Base-by-base conservation (phyloP, 345 rosid genomes). In the Citrus mangshanensis region DNA sequence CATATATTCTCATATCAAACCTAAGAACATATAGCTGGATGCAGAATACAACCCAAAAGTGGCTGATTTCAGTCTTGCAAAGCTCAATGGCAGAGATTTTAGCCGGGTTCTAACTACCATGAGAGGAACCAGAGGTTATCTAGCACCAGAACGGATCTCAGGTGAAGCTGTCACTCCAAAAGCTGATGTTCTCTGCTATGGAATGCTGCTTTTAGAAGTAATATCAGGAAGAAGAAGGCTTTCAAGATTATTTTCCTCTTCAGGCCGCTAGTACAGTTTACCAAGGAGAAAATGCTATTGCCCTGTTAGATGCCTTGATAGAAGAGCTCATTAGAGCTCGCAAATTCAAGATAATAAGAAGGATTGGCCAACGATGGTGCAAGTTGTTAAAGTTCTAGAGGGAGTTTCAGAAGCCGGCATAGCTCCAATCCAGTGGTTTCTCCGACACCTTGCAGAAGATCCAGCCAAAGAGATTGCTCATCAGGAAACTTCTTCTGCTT, bases 161-260 rank as follows among this genome's bases (percentile, higher is more conserved):
- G 67, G 74, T 58, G 79, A 80, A 28, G 75, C 74, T 58, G 32
- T 80, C 68, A 80, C 86, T 18, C 42, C 51, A 38, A 83, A 80
- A 75, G 81, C 59, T 8, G 81, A 80, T 69, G 83, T 83, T 63
- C 80, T 76, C 55, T 73, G 86, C 64, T 80, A 76, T 63, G 86
- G 83, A 10, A 73, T 80, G 67, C 76, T 83, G 27, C 74, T 83
- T 7, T 55, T 73, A 69, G 79, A 80, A 72, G 32, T 83, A 14
- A 42, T 83, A 32, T 77, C 81, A 51, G 83, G 83, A 27, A 68
- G 72, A 70, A 61, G 75, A 83, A 12, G 79, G 61, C 10, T 37
- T 2, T 1, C 37, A 19, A 6, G 58, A 75, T 25, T 82, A 73
- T 66, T 82, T 69, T 25, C 81, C 84, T 59, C n/a, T 21, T 4